Evolutionary conservation across 345 rosid genomes (phyloP).

Genomic region (Zanthoxylum bungeanum): DNA sequence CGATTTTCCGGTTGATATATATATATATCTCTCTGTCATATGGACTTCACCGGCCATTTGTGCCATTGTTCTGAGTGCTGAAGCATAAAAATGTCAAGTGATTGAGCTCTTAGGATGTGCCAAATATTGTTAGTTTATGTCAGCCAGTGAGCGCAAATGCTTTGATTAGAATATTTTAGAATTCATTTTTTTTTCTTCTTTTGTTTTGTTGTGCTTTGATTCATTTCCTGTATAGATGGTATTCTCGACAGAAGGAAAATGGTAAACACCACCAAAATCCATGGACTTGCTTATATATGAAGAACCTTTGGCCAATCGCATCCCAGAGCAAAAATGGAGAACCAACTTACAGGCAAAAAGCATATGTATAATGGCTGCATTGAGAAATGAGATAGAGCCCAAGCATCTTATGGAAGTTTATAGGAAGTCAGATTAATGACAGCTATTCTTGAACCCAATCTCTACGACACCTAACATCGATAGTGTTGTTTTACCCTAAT

Average conservation of each 20-base stretch:
- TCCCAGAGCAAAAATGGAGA: not conserved
- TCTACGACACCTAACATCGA: conserved; percentile 21
- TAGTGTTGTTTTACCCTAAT: conserved; percentile 22
- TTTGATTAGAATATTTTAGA: not conserved
- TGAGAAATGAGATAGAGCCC: not conserved
- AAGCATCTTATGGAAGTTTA: conserved; percentile 8
- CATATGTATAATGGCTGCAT: not conserved
- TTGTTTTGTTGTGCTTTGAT: not conserved
- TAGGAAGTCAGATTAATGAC: conserved; percentile 14
- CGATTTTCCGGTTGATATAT: not conserved
- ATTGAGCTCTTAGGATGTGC: too few relatives aligned
- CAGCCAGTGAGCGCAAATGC: too few relatives aligned
- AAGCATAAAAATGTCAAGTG: not conserved
- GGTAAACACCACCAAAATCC: not conserved
- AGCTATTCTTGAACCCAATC: conserved; percentile 24
- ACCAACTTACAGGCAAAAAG: not conserved
- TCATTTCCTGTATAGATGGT: not conserved
- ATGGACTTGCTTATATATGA: not conserved
- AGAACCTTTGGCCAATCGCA: not conserved
- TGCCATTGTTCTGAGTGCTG: not conserved
- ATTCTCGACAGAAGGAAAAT: not conserved
- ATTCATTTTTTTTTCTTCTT: not conserved
- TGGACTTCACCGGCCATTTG: not conserved
- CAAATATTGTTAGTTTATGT: too few relatives aligned
- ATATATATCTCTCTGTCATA: not conserved